Evolutionary conservation across 2,329 filamentous ascomycete species (phyloP).

Genomic region (Hypoxylon sp.): DNA sequence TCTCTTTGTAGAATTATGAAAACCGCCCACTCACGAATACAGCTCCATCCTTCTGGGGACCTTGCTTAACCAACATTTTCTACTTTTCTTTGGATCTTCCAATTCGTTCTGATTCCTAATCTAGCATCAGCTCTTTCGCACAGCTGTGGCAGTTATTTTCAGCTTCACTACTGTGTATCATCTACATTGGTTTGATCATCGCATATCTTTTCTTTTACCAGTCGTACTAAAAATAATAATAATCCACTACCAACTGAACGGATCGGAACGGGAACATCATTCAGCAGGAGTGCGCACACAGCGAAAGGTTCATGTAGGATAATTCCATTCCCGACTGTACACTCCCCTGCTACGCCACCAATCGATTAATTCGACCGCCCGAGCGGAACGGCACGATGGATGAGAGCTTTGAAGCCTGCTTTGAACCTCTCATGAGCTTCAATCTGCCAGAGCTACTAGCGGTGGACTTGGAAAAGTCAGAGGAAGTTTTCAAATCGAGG

Average conservation of each 20-base stretch:
- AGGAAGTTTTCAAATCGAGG: slow-evolving; percentile 57
- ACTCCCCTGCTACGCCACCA: slow-evolving; percentile 26
- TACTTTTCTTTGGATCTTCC: slow-evolving; percentile 28
- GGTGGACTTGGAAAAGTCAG: slow-evolving; percentile 60
- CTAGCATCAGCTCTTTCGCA: slow-evolving; percentile 24
- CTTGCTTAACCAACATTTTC: slow-evolving; percentile 28
- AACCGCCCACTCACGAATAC: slow-evolving; percentile 26
- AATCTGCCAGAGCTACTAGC: slow-evolving; percentile 66
- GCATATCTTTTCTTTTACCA: slow-evolving; percentile 15
- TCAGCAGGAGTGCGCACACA: slow-evolving; percentile 10
- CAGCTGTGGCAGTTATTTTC: slow-evolving; percentile 19
- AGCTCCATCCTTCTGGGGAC: slow-evolving; percentile 28
- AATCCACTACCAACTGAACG: slow-evolving; percentile 3
- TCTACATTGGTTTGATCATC: slow-evolving; percentile 8
- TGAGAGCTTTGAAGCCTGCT: no score
- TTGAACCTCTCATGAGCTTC: slow-evolving; percentile 48
- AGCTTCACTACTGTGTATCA: slow-evolving; percentile 10
- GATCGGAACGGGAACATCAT: slow-evolving; percentile 6
- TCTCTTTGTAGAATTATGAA: slow-evolving; percentile 38
- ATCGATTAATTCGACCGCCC: slow-evolving; percentile 15
- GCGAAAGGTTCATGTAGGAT: slow-evolving; percentile 10
- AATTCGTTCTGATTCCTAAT: slow-evolving; percentile 29
- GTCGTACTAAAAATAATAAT: slow-evolving; percentile 12
- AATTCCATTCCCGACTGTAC: slow-evolving; percentile 13
- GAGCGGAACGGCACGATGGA: slow-evolving; percentile 35